Evolutionary conservation across 352 stramenopile species (phyloP), one percentile per base, ranked within the genome.

Genomic region (Globisporangium radiosum): DNA sequence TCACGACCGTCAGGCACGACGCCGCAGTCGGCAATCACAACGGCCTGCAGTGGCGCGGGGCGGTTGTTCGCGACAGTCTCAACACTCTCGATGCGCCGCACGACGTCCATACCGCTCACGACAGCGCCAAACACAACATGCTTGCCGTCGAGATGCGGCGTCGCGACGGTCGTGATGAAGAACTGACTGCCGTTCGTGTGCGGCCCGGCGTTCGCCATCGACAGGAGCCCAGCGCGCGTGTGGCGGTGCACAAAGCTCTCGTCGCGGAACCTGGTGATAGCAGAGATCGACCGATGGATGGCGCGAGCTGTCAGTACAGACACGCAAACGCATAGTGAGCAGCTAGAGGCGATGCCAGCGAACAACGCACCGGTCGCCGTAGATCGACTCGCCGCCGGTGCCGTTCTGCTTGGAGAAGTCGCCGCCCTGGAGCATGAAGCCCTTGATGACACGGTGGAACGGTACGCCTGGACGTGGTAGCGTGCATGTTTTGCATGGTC

Each of bases 61-160:
- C 94, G 95, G 66, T 98, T 82, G 52, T 80, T 85, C 4, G 68
- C 56, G 48, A 83, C 85, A 7, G 78, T 96, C 47, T 96, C 70
- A 17, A 90, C 84, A 54, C 76, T 74, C 68, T 99, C 97, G 75
- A 99, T 98, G 57, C 88, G 87, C 48, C 63, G 67, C 55, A 94
- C 73, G 47, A 92, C 70, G 10, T 88, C 64, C 72, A 88, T 85
- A 0, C 87, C 88, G 4, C 62, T 64, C 25, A 81, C 69, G 13
- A 99, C 97, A 62, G 97, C 89, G 17, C 97, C 97, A 74, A 99
- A 99, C n/a, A 99, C 96, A 15, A 99, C 96, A 77, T 99, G 97
- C 73, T 99, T 99, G 37, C 92, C 88, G 73, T 99, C 95, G 39
- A 99, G 76, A 65, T 99, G 96, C 5, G 95, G 92, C 10, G 95